Evolutionary conservation across 805 yeast genomes (phyloP), one percentile per base, ranked within the genome.

Genomic region (Kuraishia cidri): DNA sequence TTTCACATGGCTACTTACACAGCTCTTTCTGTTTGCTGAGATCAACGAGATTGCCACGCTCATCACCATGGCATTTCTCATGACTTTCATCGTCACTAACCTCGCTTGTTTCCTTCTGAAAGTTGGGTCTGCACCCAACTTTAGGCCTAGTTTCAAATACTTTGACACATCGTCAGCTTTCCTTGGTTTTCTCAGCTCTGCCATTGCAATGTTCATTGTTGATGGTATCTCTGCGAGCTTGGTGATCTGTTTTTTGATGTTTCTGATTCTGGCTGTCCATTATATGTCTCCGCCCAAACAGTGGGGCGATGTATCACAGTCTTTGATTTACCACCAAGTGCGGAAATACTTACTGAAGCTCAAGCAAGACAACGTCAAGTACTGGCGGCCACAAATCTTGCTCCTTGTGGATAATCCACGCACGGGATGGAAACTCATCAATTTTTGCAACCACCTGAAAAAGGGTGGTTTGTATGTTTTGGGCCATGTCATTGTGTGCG

Each of bases 281-380:
- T 86, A 87, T 48, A 69, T 75, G 32, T 82, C 95, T 8, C 96
- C 97, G 2, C 97, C 98, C 5, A 87, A 86, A 50, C 82, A 88
- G 22, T 92, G 96, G 88, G 99, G 99, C 23, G 99, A 92, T 56
- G 97, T 92, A 16, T 88, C 97, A 3, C 98, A 92, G 56, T 75
- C 88, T 26, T 66, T 92, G 39, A 90, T 92, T 31, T 92, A 92
- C 54, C 98, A 92, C 52, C 99, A 92, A 56, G 97, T 92, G 8
- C 65, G 99, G 43, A 92, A 92, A 51, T 92, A 92, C 49, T 60
- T 86, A 28, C 59, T 92, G 38, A 65, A 94, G 34, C 64, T 90
- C 27, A 72, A 86, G 37, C 86, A 86, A 46, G 95, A 92, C 48
- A 94, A 90, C 52, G 96, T 92, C 33, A 92, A 92, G 57, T 92